Conservation (phyloP, 257 asterid species). For the Solanum pimpinellifolium region DNA sequence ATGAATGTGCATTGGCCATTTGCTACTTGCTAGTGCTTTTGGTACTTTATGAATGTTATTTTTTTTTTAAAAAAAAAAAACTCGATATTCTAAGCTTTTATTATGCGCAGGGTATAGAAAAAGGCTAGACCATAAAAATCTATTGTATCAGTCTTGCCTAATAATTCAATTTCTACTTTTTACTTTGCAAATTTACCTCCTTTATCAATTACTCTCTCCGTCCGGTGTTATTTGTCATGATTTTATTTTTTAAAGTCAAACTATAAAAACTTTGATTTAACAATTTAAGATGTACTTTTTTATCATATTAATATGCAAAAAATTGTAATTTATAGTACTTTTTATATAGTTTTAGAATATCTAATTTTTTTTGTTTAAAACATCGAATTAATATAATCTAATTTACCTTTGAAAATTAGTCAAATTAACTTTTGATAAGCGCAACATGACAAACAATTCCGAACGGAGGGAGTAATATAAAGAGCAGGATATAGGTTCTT, state of each 20-base stretch:
- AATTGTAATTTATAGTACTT: too few relatives aligned
- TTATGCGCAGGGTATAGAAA: neutral
- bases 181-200: neutral
- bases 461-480: neutral
- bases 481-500: neutral
- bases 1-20: neutral
- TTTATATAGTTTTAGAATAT: too few relatives aligned
- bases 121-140: neutral
- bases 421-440: too few relatives aligned
- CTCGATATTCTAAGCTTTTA: accelerated
- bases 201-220: neutral
- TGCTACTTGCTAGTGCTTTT: neutral
- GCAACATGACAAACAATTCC: too few relatives aligned
- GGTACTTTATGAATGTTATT: neutral
- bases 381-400: too few relatives aligned
- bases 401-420: too few relatives aligned
- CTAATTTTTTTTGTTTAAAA: too few relatives aligned
- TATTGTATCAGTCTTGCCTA: neutral
- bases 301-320: too few relatives aligned
- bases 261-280: too few relatives aligned
- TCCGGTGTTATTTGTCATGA: too few relatives aligned
- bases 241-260: too few relatives aligned
- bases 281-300: too few relatives aligned
- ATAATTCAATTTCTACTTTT: neutral
- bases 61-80: accelerated